Evolutionary conservation across 164 flowering plant genomes (phyloP).

Genomic region (Pachysandra terminalis): DNA sequence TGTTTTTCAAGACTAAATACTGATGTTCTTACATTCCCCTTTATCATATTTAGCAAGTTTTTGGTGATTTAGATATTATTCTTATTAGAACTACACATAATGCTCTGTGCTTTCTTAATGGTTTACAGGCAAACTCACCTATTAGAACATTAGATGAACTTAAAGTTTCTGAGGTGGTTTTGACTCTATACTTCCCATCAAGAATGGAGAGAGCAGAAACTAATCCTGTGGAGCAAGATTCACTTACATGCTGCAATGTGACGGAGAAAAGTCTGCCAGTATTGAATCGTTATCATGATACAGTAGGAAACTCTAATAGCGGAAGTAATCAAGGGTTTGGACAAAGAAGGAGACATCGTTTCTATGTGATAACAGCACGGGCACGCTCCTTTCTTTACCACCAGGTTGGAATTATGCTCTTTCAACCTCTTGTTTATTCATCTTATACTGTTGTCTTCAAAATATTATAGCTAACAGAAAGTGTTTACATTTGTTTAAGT

Average conservation of each 20-base stretch:
- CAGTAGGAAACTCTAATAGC: conserved; percentile 5
- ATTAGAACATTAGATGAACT: conserved; percentile 87
- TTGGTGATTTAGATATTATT: background rate
- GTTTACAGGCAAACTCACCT: conserved; percentile 84
- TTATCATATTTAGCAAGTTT: background rate
- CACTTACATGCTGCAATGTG: conserved; percentile 8
- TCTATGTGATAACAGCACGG: conserved; percentile 75
- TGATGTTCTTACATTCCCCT: background rate
- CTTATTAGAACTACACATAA: background rate
- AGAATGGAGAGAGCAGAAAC: conserved; percentile 35
- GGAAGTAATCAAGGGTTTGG: conserved; percentile 53
- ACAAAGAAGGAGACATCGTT: conserved; percentile 58
- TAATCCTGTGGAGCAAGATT: conserved; percentile 13
- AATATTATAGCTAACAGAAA: background rate
- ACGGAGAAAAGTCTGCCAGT: conserved; percentile 20
- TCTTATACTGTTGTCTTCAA: too few relatives aligned
- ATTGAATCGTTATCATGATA: conserved; percentile 9
- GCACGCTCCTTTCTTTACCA: conserved; percentile 93
- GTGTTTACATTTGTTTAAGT: background rate
- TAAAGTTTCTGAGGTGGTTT: conserved; percentile 54
- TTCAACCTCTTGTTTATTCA: background rate
- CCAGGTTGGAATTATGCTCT: conserved; percentile 51
- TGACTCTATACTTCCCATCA: conserved; percentile 67
- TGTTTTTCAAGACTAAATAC: background rate
- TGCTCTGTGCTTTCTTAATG: background rate